Evolutionary conservation across 2,329 filamentous ascomycete genomes (phyloP).

Genomic region (Claviceps humidiphila): DNA sequence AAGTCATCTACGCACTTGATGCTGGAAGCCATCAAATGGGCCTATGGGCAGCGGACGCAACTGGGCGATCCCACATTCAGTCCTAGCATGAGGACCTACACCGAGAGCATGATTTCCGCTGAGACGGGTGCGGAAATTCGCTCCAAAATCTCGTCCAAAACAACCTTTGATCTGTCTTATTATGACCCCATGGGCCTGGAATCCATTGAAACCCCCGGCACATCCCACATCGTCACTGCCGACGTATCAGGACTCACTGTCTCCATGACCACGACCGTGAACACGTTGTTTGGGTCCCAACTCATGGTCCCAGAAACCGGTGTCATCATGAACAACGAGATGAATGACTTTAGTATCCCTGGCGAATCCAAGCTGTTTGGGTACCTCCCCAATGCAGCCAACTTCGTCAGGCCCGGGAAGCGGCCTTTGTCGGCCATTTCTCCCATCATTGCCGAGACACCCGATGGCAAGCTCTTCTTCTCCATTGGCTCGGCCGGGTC

Average conservation of each 20-base stretch:
- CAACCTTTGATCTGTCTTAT: constrained; percentile 24
- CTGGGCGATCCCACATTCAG: constrained; percentile 70
- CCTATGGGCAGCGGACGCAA: constrained; percentile 59
- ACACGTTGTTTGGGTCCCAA: constrained; percentile 64
- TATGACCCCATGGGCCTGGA: constrained; percentile 35
- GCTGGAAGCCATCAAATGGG: constrained; percentile 75
- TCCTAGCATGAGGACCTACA: constrained; percentile 42
- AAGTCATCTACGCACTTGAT: constrained; percentile 61
- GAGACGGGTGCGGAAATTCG: constrained; percentile 40
- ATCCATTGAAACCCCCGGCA: constrained; percentile 49
- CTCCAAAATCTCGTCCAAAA: constrained; percentile 28
- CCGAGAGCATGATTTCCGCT: constrained; percentile 51
- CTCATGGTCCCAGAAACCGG: constrained; percentile 72
- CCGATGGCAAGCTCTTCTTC: constrained; percentile 56
- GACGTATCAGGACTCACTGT: constrained; percentile 61
- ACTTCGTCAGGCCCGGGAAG: constrained; percentile 66
- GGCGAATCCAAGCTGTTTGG: constrained; percentile 60
- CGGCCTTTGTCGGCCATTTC: constrained; percentile 66
- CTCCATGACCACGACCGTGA: constrained; percentile 69
- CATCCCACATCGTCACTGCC: constrained; percentile 52
- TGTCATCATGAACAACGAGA: constrained; percentile 54
- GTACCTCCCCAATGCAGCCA: constrained; percentile 59
- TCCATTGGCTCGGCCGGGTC: constrained; percentile 70
- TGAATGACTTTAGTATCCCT: constrained; percentile 68
- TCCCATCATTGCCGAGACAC: constrained; percentile 61